Base-by-base conservation (phyloP, 495 filamentous ascomycete species). In the Lasiosphaeria miniovina region DNA sequence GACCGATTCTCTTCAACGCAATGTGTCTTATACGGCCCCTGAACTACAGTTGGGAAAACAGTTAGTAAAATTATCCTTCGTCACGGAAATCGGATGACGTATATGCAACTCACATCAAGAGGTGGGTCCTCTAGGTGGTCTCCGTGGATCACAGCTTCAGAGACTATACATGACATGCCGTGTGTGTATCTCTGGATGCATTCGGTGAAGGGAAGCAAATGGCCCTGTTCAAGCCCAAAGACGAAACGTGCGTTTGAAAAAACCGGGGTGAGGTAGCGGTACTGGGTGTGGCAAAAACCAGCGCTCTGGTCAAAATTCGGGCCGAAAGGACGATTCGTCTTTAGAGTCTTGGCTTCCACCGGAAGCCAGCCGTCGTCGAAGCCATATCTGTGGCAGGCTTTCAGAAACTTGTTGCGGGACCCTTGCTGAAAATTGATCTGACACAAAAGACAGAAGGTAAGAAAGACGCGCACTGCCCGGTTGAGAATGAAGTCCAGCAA, bases 111-210 rank as follows among this genome's bases (percentile, higher is more conserved):
- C 36, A 61, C 62, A 49, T 31, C 32, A 31, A 5, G 12, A 6
- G 24, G 6, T 24, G 62, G 54, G 35, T 61, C 58, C 40, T 52
- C 55, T 52, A 59, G 51, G 34, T 65, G 63, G 31, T 41, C 59
- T 35, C 17, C 11, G 8, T 62, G 55, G 10, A 65, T 59, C 38
- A 38, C 24, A 36, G 57, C 49, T 35, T 62, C 36, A 52, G 56
- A 45, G 15, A 65, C 63, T 7, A 15, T 46, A 38, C 55, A 53
- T 40, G 61, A 65, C 11, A 48, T 36, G 11, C 38, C 48, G 3
- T 46, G 17, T 3, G 12, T 45, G 6, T 38, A 24, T 7, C 24
- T 36, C 10, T 14, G 10, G 12, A 17, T 33, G 45, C 35, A 31
- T 5, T 5, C 45, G 15, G 17, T 60, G 60, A 66, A 60, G 33